Base-by-base conservation (phyloP, 176 grass and related monocot species). In the Musa beccarii region DNA sequence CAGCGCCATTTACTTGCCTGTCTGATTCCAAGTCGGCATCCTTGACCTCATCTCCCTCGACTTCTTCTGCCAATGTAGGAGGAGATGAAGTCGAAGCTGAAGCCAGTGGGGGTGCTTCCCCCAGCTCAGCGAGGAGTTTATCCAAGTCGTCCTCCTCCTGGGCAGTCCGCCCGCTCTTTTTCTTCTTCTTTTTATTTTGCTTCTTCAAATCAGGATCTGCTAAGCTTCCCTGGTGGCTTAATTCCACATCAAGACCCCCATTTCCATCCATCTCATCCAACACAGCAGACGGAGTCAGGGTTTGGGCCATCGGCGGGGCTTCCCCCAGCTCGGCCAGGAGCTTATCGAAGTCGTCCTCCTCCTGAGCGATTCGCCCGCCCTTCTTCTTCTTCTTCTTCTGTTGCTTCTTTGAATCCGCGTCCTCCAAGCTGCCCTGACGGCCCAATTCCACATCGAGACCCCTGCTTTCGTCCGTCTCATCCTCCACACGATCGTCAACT, bases 121-220 rank as follows among this genome's bases (percentile, higher is more conserved):
- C 90, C 17, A 93, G 78, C 68, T 91, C 94, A 22, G 86, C 88
- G 53, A 93, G 23, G 80, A 93, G 8, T 25, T 93, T 93, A 28
- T 98, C 90, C 70, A 93, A 79, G 71, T 98, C 90, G 12, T 98
- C 95, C 81, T 98, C 94, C 83, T 98, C 95, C 64, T 89, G 82
- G 4, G 80, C 84, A 61, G 84, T 91, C 62, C 86, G 84, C 22
- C 90, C 93, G 49, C 56, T 56, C 0, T 86, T 87, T 69, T 97
- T 97, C 79, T 97, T 97, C 82, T 97, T 97, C 90, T 97, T 97
- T 77, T 93, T 97, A 0, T 89, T 85, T 81, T 87, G 83, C 87
- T 92, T 90, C 70, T 84, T 85, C 52, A 81, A 76, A 75, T 55
- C 84, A 75, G 82, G 76, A 65, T 92, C 89, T 15, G 64, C 84